Conservation (phyloP, 768 basidiomycete genomes). For the Russula sp. region DNA sequence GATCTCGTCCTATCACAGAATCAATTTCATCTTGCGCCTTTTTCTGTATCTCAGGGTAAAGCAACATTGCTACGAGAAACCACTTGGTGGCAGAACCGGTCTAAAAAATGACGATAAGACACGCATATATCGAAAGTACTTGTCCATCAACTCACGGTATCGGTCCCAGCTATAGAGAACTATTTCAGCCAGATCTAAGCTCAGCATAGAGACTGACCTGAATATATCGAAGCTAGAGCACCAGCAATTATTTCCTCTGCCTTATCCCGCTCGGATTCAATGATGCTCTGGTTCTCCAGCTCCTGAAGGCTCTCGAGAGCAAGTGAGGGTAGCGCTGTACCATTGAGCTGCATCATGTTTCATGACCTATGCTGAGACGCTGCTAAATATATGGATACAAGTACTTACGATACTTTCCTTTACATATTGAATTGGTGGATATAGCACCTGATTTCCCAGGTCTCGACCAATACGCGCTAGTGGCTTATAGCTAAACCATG, state of each 20-base stretch:
- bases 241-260: not conserved
- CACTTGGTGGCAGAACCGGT: not conserved
- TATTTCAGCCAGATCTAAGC: not conserved
- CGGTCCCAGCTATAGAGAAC: not conserved
- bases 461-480: not conserved
- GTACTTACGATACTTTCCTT: not conserved
- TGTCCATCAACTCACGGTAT: not conserved
- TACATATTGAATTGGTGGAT: not conserved
- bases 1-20: not conserved
- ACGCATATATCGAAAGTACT: not conserved
- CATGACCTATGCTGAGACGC: no score
- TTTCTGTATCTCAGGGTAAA: not conserved
- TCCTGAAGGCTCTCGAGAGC: not conserved
- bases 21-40: not conserved
- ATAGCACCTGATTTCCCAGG: not conserved
- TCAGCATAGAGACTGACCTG: not conserved
- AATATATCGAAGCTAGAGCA: not conserved
- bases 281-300: not conserved
- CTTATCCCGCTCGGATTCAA: not conserved
- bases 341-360: not conserved
- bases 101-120: not conserved
- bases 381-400: not conserved
- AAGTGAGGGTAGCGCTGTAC: not conserved
- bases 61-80: not conserved
- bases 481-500: slow-evolving; percentile 8